These are phyloP conservation scores for Phytopythium sindhum DNA, from an alignment of 352 stramenopile genomes.

Conservation along the genomic window DNA sequence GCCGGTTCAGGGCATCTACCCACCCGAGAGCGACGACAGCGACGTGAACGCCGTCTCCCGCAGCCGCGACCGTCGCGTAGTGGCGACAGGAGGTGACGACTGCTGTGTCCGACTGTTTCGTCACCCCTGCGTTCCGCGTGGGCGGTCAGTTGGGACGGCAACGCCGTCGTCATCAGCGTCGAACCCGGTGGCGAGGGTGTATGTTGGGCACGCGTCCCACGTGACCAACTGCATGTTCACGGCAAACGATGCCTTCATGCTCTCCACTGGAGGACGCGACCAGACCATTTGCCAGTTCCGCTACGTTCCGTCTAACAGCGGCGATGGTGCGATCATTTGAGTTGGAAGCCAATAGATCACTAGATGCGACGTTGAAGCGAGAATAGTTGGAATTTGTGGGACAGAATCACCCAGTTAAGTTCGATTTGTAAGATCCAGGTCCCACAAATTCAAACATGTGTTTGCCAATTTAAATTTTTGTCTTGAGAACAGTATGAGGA, in stretches of 20 bases:
- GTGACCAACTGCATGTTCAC: slow-evolving; percentile 72
- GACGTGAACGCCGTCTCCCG: slow-evolving; percentile 64
- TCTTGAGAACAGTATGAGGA: no score
- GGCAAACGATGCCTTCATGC: slow-evolving; percentile 57
- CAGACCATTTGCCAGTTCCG: slow-evolving; percentile 81
- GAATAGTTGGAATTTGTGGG: no score
- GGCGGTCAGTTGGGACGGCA: background rate
- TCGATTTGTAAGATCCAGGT: no score
- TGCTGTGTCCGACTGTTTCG: slow-evolving; percentile 63
- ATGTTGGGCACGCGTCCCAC: slow-evolving; percentile 58
- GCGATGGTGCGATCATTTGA: background rate
- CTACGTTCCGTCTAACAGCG: background rate
- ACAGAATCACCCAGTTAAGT: no score
- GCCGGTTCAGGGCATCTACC: slow-evolving; percentile 85
- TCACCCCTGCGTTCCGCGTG: slow-evolving; percentile 34
- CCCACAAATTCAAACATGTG: no score
- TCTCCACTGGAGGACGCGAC: slow-evolving; percentile 73
- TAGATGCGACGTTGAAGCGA: no score
- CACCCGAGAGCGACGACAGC: slow-evolving; percentile 41
- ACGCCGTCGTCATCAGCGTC: background rate
- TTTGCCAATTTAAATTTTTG: no score
- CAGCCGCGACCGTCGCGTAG: slow-evolving; percentile 26
- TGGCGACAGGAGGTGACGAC: slow-evolving; percentile 62
- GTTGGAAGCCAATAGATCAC: background rate
- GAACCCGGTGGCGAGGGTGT: slow-evolving; percentile 3